Conservation (phyloP, 495 filamentous ascomycete species). For the Talaromyces thailandensis region DNA sequence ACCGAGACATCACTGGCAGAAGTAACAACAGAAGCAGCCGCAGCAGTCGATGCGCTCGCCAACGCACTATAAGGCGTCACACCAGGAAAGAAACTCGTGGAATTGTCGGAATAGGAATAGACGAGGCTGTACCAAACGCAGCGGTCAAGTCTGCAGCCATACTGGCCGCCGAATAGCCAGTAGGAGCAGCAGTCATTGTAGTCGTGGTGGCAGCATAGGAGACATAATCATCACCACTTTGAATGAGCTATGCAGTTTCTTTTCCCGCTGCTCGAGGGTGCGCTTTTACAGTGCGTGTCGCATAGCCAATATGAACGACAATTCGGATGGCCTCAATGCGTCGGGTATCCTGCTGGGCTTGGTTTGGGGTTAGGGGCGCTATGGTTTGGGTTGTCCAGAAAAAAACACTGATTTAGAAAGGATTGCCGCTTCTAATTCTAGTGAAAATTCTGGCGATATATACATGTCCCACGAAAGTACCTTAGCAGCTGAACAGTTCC, state of each 20-base stretch:
- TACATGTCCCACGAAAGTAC: not conserved
- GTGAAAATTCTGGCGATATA: not conserved
- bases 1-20: not conserved
- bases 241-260: too few relatives aligned
- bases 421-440: not conserved
- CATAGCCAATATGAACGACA: not conserved
- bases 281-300: too few relatives aligned
- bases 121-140: not conserved
- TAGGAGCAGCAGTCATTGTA: conserved; percentile 23
- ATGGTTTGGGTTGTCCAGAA: not conserved
- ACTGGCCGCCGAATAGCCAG: conserved; percentile 38
- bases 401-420: not conserved
- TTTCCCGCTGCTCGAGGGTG: too few relatives aligned
- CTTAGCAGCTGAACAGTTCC: not conserved
- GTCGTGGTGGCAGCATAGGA: conserved; percentile 25
- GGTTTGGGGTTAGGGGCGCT: not conserved
- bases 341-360: conserved; percentile 1
- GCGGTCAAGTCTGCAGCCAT: conserved; percentile 38
- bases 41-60: not conserved
- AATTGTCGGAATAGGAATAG: not conserved
- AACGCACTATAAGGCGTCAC: not conserved
- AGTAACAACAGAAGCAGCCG: not conserved
- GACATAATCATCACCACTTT: conserved; percentile 12
- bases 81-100: not conserved
- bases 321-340: not conserved